These are phyloP conservation scores for Arachis stenosperma DNA, from an alignment of 306 rosid genomes.

Conservation along the genomic window DNA sequence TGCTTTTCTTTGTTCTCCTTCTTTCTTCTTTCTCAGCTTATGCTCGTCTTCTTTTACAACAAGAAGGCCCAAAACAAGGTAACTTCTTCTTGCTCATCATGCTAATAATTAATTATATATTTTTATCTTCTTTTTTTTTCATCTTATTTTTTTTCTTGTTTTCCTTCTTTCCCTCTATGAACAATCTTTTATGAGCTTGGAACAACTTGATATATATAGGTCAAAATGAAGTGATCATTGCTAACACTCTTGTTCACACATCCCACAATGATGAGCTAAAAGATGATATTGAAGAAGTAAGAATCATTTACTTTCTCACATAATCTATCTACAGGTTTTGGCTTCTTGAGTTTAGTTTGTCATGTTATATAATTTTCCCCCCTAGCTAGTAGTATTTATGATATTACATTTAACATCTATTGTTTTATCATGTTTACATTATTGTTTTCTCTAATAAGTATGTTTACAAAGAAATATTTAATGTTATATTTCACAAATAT, in stretches of 20 bases:
- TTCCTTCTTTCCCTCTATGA: not conserved
- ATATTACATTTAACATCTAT: too few species aligned
- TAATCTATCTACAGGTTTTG: too few species aligned
- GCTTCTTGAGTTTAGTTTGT: slow-evolving; percentile 10
- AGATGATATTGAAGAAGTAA: slow-evolving; percentile 48
- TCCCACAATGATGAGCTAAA: not conserved
- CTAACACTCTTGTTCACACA: slow-evolving; percentile 27
- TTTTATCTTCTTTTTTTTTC: not conserved
- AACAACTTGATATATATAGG: slow-evolving; percentile 43
- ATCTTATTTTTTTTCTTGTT: too few species aligned
- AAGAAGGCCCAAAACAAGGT: slow-evolving; percentile 43
- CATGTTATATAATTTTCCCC: not conserved
- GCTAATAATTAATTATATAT: not conserved
- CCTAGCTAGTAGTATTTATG: too few species aligned
- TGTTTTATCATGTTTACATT: too few species aligned
- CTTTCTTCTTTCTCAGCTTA: slow-evolving; percentile 44
- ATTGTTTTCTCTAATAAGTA: too few species aligned
- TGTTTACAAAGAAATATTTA: too few species aligned
- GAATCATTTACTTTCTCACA: slow-evolving; percentile 6
- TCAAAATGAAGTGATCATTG: slow-evolving; percentile 41
- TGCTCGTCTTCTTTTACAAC: slow-evolving; percentile 37
- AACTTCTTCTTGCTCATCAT: slow-evolving; percentile 1
- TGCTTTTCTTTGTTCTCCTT: slow-evolving; percentile 47
- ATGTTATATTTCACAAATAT: too few species aligned
- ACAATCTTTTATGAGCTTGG: not conserved